Base-by-base conservation (phyloP, 345 rosid species). In the Salix arbutifolia region DNA sequence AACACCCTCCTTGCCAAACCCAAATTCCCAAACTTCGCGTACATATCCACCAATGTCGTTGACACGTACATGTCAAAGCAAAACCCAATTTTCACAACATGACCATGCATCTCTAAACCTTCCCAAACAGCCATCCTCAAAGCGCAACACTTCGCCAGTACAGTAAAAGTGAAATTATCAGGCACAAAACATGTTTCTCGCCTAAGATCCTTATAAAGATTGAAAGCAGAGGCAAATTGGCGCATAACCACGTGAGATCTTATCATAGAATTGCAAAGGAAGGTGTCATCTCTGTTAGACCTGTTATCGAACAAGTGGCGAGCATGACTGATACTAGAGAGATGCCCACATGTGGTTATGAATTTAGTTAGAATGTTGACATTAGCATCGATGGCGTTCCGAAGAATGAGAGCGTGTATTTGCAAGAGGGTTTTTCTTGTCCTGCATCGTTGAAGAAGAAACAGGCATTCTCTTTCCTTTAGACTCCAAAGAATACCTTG, bases 261-360 rank as follows among this genome's bases (percentile, higher is more conserved):
- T 83, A 93, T 87, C 96, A 93, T 85, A 75, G 91, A 76, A 74
- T 90, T 93, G 81, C 89, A 90, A 31, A 93, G 88, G 72, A 88
- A 86, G 8, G 85, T 79, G 37, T 90, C 93, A 69, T 85, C 90
- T 83, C 79, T 81, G 1, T 80, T 87, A 71, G 87, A 86, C 61
- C 90, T 82, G 17, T 26, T 50, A 62, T 88, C 91, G 86, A 91
- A 93, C 84, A 86, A 6, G 64, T 62, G 73, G 62, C 93, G 93
- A 8, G 94, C 97, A 67, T 89, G 79, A 38, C 79, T 52, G 58
- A 84, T 70, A 3, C 85, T 84, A 44, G 81, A 71, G 19, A 79
- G 81, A 4, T 81, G 4, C 19, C 65, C 74, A 46, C 86, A 89
- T 9, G 78, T 31, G 52, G 65, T 21, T 71, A 91, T 81, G 80